These are phyloP conservation scores for Rhododendron kiyosumense DNA, from an alignment of 148 eudicot genomes.

Conservation along the genomic window DNA sequence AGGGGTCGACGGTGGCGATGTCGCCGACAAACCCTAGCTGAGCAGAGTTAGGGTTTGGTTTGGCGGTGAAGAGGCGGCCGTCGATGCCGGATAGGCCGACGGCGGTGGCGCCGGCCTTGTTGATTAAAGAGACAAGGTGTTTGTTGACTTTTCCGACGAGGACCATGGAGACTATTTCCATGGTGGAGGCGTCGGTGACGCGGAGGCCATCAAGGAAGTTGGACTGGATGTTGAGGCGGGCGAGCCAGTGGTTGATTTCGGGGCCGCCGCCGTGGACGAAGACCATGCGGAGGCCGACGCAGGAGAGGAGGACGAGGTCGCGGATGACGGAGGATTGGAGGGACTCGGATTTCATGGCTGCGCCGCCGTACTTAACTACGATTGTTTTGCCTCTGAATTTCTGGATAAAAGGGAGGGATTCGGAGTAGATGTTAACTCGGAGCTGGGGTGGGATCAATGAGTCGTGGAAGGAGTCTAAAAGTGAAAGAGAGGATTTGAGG, in stretches of 20 bases:
- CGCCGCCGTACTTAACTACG: constrained; percentile 80
- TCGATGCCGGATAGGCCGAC: constrained; percentile 72
- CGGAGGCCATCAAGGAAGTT: constrained; percentile 65
- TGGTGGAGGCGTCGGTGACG: constrained; percentile 72
- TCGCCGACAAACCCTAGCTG: too few relatives aligned
- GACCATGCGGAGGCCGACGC: constrained; percentile 68
- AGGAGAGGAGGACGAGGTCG: constrained; percentile 63
- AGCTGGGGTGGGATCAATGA: not conserved
- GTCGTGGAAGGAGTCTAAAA: not conserved
- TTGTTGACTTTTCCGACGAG: constrained; percentile 77
- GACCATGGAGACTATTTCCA: constrained; percentile 84
- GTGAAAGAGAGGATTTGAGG: constrained; percentile 2
- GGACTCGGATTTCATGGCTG: constrained; percentile 72
- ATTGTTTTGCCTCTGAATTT: constrained; percentile 73
- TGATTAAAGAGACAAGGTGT: constrained; percentile 55
- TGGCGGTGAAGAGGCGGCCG: constrained; percentile 28
- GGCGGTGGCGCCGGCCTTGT: constrained; percentile 71
- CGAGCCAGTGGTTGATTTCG: constrained; percentile 66
- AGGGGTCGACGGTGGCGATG: too few relatives aligned
- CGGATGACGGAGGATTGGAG: constrained; percentile 68
- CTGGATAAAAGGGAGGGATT: constrained; percentile 70
- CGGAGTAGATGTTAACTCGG: constrained; percentile 64
- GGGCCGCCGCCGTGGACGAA: constrained; percentile 91
- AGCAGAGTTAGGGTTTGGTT: too few relatives aligned
- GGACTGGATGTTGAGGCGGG: constrained; percentile 46